Conservation (phyloP, 176 grass and related monocot genomes). For the Musa schizocarpa region DNA sequence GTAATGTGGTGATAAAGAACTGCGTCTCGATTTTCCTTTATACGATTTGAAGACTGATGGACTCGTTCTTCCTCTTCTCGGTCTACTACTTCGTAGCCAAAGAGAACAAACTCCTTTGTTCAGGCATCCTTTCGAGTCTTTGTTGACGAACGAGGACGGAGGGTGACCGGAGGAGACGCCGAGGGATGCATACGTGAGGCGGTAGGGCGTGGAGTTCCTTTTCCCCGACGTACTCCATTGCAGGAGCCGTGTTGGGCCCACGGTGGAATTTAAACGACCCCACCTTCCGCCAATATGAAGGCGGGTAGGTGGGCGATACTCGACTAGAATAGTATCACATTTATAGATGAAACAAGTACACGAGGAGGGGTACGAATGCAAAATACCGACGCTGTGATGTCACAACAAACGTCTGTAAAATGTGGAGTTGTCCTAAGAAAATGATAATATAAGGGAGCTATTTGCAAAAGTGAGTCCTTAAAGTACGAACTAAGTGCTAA, state of each 20-base stretch:
- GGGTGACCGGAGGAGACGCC: slow-evolving; percentile 30
- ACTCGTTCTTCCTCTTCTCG: slow-evolving; percentile 98
- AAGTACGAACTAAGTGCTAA: too few species aligned
- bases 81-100: slow-evolving; percentile 71
- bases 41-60: slow-evolving; percentile 29
- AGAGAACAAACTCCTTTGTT: slow-evolving; percentile 67
- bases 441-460: background rate
- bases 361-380: too few species aligned
- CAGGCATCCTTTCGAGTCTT: slow-evolving; percentile 87
- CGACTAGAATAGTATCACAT: too few species aligned
- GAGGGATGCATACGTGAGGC: slow-evolving; percentile 1
- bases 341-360: too few species aligned
- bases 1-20: too few species aligned
- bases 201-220: background rate
- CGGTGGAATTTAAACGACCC: background rate
- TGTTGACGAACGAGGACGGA: slow-evolving; percentile 76
- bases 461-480: background rate
- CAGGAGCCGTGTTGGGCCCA: background rate
- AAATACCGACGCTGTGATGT: too few species aligned
- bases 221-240: background rate
- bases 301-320: too few species aligned
- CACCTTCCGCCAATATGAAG: too few species aligned
- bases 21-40: too few species aligned
- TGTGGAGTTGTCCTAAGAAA: too few species aligned
- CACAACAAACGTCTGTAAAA: too few species aligned